Evolutionary conservation across 768 basidiomycete species (phyloP).

Genomic region (Boletus patriciae): DNA sequence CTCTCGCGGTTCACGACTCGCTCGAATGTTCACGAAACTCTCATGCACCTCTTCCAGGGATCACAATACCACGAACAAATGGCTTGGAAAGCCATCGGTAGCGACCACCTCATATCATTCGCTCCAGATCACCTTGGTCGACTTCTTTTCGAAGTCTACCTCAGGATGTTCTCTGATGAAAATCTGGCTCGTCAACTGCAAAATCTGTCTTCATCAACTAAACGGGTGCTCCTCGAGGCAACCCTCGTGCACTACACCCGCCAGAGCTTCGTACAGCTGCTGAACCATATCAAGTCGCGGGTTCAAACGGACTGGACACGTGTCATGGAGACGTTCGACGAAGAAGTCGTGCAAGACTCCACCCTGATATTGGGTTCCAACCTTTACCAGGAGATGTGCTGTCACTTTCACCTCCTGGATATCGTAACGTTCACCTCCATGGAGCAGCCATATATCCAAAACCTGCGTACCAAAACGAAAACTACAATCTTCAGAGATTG

Average conservation of each 20-base stretch:
- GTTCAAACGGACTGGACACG: slow-evolving; percentile 43
- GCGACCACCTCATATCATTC: slow-evolving; percentile 16
- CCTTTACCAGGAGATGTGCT: slow-evolving; percentile 48
- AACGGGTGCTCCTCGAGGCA: slow-evolving; percentile 2
- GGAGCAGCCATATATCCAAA: slow-evolving; percentile 12
- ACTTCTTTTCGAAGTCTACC: slow-evolving; percentile 29
- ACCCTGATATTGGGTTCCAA: slow-evolving; percentile 27
- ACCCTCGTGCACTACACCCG: slow-evolving; percentile 47
- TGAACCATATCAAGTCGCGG: slow-evolving; percentile 41
- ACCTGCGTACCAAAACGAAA: slow-evolving; percentile 4
- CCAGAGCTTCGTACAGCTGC: slow-evolving; percentile 46
- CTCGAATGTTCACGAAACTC: slow-evolving; percentile 26
- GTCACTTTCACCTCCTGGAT: slow-evolving; percentile 43
- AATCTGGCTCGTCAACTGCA: slow-evolving; percentile 15
- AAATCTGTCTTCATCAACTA: neutral
- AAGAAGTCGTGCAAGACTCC: slow-evolving; percentile 7
- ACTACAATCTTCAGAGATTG: slow-evolving; percentile 32
- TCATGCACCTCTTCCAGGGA: slow-evolving; percentile 1
- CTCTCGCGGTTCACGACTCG: slow-evolving; percentile 31
- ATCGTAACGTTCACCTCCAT: slow-evolving; percentile 34
- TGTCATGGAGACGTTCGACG: slow-evolving; percentile 38
- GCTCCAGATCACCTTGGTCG: slow-evolving; percentile 25
- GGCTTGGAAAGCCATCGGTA: slow-evolving; percentile 24
- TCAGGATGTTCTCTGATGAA: slow-evolving; percentile 33
- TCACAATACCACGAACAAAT: slow-evolving; percentile 26